Percentiles rank a stretch among this genome's conserved stretches.
These are phyloP conservation scores for Schizothecium vesticola DNA, from an alignment of 495 filamentous ascomycete genomes.

Conservation along the genomic window DNA sequence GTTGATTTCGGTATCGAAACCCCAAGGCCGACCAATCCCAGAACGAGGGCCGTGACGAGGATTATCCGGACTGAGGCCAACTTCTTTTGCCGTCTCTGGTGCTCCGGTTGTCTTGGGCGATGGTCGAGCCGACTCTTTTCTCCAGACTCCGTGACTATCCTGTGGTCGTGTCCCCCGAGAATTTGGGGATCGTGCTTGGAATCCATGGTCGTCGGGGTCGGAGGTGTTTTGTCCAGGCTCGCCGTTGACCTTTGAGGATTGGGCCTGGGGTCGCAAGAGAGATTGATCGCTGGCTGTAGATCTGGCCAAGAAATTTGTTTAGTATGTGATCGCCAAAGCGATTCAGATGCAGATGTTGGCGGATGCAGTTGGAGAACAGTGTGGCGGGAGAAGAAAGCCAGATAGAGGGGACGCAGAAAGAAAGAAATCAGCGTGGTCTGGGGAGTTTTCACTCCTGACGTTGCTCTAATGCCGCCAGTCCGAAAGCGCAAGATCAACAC, in stretches of 20 bases:
- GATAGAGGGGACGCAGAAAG: background rate
- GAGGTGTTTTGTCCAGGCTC: background rate
- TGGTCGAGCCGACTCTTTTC: background rate
- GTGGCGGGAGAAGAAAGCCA: background rate
- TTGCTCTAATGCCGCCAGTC: background rate
- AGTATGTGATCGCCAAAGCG: too few relatives aligned
- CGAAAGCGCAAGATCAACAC: background rate
- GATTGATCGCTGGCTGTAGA: background rate
- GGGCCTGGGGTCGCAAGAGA: background rate
- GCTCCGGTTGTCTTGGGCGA: background rate
- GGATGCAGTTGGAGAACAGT: background rate
- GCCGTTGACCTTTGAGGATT: background rate
- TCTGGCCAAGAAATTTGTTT: background rate
- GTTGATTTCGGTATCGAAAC: background rate
- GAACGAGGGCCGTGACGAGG: background rate
- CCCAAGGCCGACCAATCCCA: background rate
- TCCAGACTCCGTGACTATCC: background rate
- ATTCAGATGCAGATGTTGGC: background rate
- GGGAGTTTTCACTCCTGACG: background rate
- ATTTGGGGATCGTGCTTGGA: background rate
- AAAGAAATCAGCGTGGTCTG: background rate
- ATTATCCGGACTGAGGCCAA: background rate
- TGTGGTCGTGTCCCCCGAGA: background rate
- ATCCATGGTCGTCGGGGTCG: background rate
- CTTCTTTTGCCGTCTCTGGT: background rate